Percentiles rank a stretch among this genome's conserved stretches.
Evolutionary conservation across 805 yeast genomes (phyloP).

Genomic region (Pichia scutulata): DNA sequence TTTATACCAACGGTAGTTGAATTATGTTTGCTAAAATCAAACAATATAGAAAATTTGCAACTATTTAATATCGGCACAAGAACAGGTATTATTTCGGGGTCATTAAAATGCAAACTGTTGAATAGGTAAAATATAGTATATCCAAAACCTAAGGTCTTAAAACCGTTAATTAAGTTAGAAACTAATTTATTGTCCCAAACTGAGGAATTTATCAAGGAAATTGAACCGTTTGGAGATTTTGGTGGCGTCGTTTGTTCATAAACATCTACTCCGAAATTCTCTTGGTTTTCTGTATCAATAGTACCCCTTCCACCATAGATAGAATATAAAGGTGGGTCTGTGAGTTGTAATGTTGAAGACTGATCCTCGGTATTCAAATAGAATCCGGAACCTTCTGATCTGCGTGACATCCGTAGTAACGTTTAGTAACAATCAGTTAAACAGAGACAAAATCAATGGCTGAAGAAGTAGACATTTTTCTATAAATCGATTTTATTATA

Average conservation of each 20-base stretch:
- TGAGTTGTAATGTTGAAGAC: slow-evolving; percentile 13
- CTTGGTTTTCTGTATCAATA: slow-evolving; percentile 16
- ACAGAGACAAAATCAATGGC: no score
- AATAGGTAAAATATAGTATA: slow-evolving; percentile 7
- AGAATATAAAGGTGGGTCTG: slow-evolving; percentile 23
- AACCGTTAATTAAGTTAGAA: not conserved
- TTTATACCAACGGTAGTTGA: not conserved
- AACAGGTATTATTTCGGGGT: slow-evolving; percentile 2
- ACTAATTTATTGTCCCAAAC: not conserved
- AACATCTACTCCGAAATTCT: slow-evolving; percentile 4
- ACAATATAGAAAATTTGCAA: not conserved
- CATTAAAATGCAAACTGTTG: not conserved
- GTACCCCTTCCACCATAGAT: slow-evolving; percentile 21
- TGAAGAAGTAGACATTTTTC: no score
- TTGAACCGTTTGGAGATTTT: not conserved
- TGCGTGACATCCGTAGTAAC: not conserved
- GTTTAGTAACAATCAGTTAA: no score
- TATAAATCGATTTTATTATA: no score
- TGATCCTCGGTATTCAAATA: not conserved
- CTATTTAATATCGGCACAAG: not conserved
- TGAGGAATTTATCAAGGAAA: not conserved
- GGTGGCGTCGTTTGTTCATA: not conserved
- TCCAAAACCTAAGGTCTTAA: slow-evolving; percentile 8
- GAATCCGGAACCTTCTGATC: not conserved
- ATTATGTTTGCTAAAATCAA: not conserved